These are phyloP conservation scores for Puccinia coronata DNA, from an alignment of 1,284 basidiomycete genomes.

Conservation along the genomic window DNA sequence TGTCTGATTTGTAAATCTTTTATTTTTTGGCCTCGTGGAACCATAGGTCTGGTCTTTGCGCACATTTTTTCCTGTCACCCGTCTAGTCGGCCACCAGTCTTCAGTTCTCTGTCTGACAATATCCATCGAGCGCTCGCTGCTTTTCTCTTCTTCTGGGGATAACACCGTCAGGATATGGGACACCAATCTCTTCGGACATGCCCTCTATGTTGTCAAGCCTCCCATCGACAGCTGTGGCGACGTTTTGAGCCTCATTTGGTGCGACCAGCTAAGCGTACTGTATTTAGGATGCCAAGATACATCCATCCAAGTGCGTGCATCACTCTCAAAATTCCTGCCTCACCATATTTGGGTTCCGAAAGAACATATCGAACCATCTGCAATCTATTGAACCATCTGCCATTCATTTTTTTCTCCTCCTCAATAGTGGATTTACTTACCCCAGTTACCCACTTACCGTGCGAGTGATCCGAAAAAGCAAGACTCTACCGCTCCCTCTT, in stretches of 20 bases:
- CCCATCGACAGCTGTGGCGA: conserved; percentile 49
- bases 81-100: conserved; percentile 42
- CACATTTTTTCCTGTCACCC: conserved; percentile 48
- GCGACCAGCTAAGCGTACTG: conserved; percentile 29
- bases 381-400: neutral
- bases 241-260: conserved; percentile 48
- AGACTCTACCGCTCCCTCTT: neutral
- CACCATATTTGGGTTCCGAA: neutral
- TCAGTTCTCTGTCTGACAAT: conserved; percentile 47
- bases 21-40: neutral
- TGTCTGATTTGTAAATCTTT: neutral
- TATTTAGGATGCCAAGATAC: conserved; percentile 50
- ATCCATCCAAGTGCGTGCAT: conserved; percentile 40
- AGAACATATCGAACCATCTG: neutral
- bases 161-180: conserved; percentile 48
- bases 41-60: conserved; percentile 47
- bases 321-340: neutral
- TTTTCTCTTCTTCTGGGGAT: conserved; percentile 49
- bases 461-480: neutral
- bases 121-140: conserved; percentile 31
- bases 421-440: conserved; percentile 16
- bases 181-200: conserved; percentile 38
- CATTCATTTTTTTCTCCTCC: neutral
- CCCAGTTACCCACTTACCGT: conserved; percentile 17
- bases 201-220: conserved; percentile 46